These are phyloP conservation scores for Fusarium palustre DNA, from an alignment of 2,329 filamentous ascomycete genomes.

Conservation along the genomic window DNA sequence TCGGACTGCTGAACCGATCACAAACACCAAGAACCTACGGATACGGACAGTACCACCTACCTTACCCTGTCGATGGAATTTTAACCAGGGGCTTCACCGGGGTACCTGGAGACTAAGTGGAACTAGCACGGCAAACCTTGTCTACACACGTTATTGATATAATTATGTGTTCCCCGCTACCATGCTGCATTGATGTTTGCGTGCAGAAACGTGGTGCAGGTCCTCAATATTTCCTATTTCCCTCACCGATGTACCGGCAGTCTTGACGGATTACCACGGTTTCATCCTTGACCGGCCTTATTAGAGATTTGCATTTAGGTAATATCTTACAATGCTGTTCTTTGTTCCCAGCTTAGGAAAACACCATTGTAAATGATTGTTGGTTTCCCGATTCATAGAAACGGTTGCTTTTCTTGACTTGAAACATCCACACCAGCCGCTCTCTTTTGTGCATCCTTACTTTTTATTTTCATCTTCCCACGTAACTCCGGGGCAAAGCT, in stretches of 20 bases:
- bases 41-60: not conserved
- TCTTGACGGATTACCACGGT: constrained; percentile 7
- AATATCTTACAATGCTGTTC: not conserved
- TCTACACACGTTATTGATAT: constrained; percentile 20
- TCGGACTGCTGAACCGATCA: not conserved
- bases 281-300: constrained; percentile 2
- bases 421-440: not conserved
- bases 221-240: constrained; percentile 22
- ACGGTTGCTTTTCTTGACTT: constrained; percentile 1
- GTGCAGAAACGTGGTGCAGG: constrained; percentile 33
- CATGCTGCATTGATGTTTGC: constrained; percentile 40
- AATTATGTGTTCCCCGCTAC: constrained; percentile 27
- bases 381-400: not conserved
- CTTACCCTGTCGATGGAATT: not conserved
- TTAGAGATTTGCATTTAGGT: not conserved
- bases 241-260: constrained; percentile 23
- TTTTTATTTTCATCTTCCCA: not conserved
- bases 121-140: constrained; percentile 10
- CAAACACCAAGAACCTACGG: not conserved
- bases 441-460: not conserved
- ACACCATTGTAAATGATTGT: not conserved
- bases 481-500: not conserved
- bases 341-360: not conserved
- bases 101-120: constrained; percentile 34
- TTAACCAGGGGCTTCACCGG: constrained; percentile 11